Conservation (phyloP, 352 stramenopile genomes). For the Globisporangium uncinulatum region DNA sequence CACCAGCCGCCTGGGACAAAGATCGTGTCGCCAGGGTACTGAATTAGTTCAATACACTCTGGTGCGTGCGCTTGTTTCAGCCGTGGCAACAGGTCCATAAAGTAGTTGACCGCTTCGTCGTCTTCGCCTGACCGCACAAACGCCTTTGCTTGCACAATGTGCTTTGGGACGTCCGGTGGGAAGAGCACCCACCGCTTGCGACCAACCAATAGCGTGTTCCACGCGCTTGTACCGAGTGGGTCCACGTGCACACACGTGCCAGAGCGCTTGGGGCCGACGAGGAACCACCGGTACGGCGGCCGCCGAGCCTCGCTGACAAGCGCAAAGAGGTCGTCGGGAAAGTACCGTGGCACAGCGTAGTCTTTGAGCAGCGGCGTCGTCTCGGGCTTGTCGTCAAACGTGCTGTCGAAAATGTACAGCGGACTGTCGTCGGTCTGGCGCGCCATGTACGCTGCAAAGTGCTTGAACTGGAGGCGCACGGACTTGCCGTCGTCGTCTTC, state of each 20-base stretch:
- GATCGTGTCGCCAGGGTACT: conserved; percentile 87
- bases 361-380: conserved; percentile 71
- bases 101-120: conserved; percentile 91
- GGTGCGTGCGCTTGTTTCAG: conserved; percentile 67
- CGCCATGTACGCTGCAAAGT: conserved; percentile 72
- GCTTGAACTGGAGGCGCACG: conserved; percentile 80
- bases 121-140: conserved; percentile 86
- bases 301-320: conserved; percentile 75
- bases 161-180: conserved; percentile 81
- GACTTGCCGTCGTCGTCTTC: conserved; percentile 76
- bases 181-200: conserved; percentile 97
- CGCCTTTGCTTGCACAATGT: conserved; percentile 69
- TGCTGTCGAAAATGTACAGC: conserved; percentile 97
- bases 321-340: conserved; percentile 80
- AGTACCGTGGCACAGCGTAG: conserved; percentile 80
- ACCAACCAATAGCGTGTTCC: conserved; percentile 94
- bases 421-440: conserved; percentile 85
- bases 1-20: conserved; percentile 92
- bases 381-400: conserved; percentile 83
- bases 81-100: conserved; percentile 89
- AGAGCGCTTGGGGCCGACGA: conserved; percentile 89
- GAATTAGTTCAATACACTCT: conserved; percentile 84
- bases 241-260: conserved; percentile 95
- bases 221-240: conserved; percentile 94
- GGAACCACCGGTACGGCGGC: conserved; percentile 96